Evolutionary conservation across 805 yeast genomes (phyloP).

Genomic region (Kluyveromyces aestuarii): DNA sequence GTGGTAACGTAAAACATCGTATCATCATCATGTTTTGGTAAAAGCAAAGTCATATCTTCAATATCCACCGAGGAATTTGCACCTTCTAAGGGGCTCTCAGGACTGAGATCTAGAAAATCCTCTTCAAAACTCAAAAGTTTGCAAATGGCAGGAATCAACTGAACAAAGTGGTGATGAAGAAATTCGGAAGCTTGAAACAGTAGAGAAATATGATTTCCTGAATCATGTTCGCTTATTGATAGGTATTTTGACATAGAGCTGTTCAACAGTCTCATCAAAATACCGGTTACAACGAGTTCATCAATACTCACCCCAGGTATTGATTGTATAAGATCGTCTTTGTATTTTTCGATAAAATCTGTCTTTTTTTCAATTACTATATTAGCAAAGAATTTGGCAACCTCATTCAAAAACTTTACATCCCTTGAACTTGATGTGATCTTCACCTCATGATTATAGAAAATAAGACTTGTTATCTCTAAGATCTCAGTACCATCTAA

Average conservation of each 20-base stretch:
- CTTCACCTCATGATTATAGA: conserved; percentile 28
- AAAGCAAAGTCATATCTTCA: conserved; percentile 8
- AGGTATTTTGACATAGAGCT: conserved; percentile 17
- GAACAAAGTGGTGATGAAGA: conserved; percentile 20
- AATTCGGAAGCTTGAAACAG: conserved; percentile 28
- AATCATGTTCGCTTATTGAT: background rate
- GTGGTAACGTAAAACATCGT: conserved; percentile 19
- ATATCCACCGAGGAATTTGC: conserved; percentile 3
- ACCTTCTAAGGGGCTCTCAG: conserved; percentile 3
- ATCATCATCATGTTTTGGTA: conserved; percentile 16
- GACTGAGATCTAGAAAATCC: conserved; percentile 8
- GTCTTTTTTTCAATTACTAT: conserved; percentile 34
- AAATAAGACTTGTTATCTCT: conserved; percentile 36
- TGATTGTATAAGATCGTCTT: conserved; percentile 9
- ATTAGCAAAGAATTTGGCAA: conserved; percentile 44
- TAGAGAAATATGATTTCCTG: background rate
- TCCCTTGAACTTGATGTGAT: conserved; percentile 25
- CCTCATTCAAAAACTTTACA: conserved; percentile 33
- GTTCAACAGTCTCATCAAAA: conserved; percentile 17
- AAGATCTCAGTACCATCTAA: conserved; percentile 49
- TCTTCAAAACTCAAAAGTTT: conserved; percentile 18
- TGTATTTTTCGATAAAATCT: conserved; percentile 29
- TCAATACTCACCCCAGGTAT: conserved; percentile 9
- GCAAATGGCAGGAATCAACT: conserved; percentile 17
- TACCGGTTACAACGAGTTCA: conserved; percentile 17